Conservation (phyloP, 2,329 filamentous ascomycete genomes). For the Penicillium sp. region DNA sequence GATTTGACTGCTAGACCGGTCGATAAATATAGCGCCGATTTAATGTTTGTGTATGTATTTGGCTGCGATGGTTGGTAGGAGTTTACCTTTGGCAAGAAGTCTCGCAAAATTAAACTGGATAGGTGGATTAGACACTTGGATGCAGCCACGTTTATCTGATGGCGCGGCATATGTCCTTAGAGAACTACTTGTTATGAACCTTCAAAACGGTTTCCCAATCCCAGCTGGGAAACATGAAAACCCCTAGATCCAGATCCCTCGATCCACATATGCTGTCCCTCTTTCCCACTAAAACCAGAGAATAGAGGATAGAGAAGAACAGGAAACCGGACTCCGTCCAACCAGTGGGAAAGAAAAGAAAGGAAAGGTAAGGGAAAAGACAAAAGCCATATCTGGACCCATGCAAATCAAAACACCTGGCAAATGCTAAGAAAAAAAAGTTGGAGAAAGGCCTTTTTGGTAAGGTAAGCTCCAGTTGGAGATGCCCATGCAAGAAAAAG, state of each 20-base stretch:
- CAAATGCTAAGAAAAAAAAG: slow-evolving; percentile 11
- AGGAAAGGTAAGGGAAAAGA: neutral
- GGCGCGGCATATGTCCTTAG: too few species aligned
- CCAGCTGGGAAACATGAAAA: neutral
- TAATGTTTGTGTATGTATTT: too few species aligned
- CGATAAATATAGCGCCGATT: too few species aligned
- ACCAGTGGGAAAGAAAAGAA: neutral
- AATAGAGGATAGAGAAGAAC: neutral
- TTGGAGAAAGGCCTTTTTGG: neutral
- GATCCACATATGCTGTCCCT: neutral
- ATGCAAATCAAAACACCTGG: slow-evolving; percentile 16
- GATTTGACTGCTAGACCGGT: too few species aligned
- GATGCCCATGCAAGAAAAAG: neutral
- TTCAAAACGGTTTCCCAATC: neutral
- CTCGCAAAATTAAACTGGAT: too few species aligned
- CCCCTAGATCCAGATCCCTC: neutral
- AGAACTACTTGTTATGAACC: too few species aligned
- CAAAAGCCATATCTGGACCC: slow-evolving; percentile 5
- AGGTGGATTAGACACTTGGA: too few species aligned
- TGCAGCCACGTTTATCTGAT: too few species aligned
- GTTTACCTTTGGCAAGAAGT: too few species aligned
- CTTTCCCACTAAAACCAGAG: neutral
- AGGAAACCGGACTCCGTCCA: slow-evolving; percentile 13
- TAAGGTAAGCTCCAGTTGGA: slow-evolving; percentile 3
- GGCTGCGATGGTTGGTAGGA: too few species aligned